Base-by-base conservation (phyloP, 2,329 filamentous ascomycete genomes). In the Raffaelea deltoideospora region DNA sequence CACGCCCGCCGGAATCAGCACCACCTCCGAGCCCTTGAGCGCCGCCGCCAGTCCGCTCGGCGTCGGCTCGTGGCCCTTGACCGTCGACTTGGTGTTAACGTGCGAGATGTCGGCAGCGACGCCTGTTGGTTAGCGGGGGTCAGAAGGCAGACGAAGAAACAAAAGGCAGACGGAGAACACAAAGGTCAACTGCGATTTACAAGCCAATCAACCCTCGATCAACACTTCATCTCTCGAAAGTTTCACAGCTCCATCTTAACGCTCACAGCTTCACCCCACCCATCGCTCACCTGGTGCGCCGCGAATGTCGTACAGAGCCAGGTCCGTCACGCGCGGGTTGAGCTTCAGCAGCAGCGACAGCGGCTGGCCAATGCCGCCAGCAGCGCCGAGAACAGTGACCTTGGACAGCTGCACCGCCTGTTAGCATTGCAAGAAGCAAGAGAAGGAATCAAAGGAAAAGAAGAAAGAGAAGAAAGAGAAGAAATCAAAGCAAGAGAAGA, bases 341-440 rank as follows among this genome's bases (percentile, higher is more conserved):
- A 95, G 79, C 85, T 98, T 98, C 64, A 98, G 76, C 57, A 98
- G 79, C 50, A 98, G 81, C 41, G 90, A 98, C 55, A 98, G 72
- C 56, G 90, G 90, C 64, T 98, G 90, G 63, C 90, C 90, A 68
- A 98, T 98, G 65, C 90, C 90, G 68, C 90, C 90, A 56, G 81
- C 81, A 51, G 90, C 90, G 71, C 90, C 90, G 61, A 96, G 83
- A 51, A 98, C 86, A 57, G 87, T 77, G 54, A 98, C 90, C 76
- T 96, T 96, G 65, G 87, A 92, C 57, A 86, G 76, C 90, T 98
- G 48, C 31, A 44, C 31, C 32, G 26, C 23, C 30, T 32, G 44
- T 41, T 28, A 33, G 24, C n/a, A 17, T 13, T 15, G 33, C 33
- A 22, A 15, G 17, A 15, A n/a, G 38, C 8, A 34, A 38, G n/a